Evolutionary conservation across 2,329 filamentous ascomycete genomes (phyloP).

Genomic region (Stagonosporopsis cucurbitacearum): DNA sequence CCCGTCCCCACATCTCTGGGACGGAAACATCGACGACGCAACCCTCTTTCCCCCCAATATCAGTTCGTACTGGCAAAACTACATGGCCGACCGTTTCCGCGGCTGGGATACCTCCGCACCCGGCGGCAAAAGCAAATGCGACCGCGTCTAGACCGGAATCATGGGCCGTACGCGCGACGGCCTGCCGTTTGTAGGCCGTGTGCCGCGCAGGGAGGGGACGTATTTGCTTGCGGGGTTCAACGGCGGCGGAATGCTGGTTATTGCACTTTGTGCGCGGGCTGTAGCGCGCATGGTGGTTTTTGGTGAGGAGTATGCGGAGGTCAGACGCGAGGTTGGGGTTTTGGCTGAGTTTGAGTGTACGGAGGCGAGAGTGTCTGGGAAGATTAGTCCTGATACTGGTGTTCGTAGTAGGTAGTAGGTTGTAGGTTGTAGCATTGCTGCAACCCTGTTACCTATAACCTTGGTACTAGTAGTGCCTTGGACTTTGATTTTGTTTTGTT

Average conservation of each 20-base stretch:
- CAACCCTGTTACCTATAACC: too few relatives aligned
- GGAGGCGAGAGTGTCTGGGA: too few relatives aligned
- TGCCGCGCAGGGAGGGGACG: conserved; percentile 51
- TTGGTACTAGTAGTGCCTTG: too few relatives aligned
- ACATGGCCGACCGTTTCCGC: conserved; percentile 57
- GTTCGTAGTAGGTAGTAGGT: too few relatives aligned
- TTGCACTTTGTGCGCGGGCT: conserved; percentile 52
- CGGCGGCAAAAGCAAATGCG: conserved; percentile 46
- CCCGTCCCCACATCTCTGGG: conserved; percentile 51
- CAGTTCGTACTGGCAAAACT: conserved; percentile 55
- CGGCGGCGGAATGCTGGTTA: conserved; percentile 60
- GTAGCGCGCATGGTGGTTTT: conserved; percentile 52
- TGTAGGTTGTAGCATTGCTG: too few relatives aligned
- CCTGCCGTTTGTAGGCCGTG: conserved; percentile 53
- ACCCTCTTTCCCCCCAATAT: conserved; percentile 52
- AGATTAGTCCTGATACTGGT: too few relatives aligned
- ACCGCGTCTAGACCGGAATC: conserved; percentile 55
- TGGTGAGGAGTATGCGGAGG: conserved; percentile 41
- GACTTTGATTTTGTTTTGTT: too few relatives aligned
- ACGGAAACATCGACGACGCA: conserved; percentile 56
- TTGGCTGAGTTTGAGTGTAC: conserved; percentile 45
- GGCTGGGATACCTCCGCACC: too few relatives aligned
- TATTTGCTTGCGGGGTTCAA: conserved; percentile 59
- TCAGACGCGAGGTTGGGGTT: conserved; percentile 38
- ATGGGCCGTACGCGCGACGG: conserved; percentile 50